Base-by-base conservation (phyloP, 371 early-diverging fungal genomes). In the Entomophthora muscae region DNA sequence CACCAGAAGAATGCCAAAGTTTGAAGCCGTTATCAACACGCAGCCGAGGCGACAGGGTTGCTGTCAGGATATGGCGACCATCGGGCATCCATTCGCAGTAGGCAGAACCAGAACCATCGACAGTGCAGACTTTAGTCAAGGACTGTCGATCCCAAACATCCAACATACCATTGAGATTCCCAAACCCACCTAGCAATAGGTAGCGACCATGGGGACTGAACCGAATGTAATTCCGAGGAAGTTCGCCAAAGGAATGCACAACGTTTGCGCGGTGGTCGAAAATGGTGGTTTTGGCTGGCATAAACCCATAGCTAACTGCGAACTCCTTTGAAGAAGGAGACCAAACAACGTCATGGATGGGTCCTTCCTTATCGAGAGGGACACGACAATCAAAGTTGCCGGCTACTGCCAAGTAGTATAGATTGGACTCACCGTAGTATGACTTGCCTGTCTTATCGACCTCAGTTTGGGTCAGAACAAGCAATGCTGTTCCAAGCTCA, bases 21-120 rank as follows among this genome's bases (percentile, higher is more conserved):
- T 88, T 89, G 73, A 90, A 86, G 1, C 96, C 93, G 68, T 98
- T 98, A 73, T 98, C 98, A 17, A 98, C 98, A 69, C 95, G 89
- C 66, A 98, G 78, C 60, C 95, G 85, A 57, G 89, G 90, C 61
- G 93, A 90, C 53, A 94, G 75, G 1, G 90, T 95, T 28, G 95
- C 89, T 22, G 94, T 90, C 77, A 98, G 75, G 64, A 98, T 72
- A 71, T 86, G 85, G 23, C 90, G 78, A 67, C 96, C 94, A 73
- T 91, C 89, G 21, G 96, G 95, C 28, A 82, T 79, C 96, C 96
- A 98, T 67, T 86, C 86, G 68, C 88, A 90, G 59, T 77, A 76
- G 30, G 89, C 83, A 1, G 95, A 80, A 73, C 90, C 90, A 32
- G 84, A 76, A 17, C 90, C 94, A 52, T 86, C 76, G 63, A 93